phyloP scores from a whole-genome alignment of 768 basidiomycete species.

The Lactarius sp. region DNA sequence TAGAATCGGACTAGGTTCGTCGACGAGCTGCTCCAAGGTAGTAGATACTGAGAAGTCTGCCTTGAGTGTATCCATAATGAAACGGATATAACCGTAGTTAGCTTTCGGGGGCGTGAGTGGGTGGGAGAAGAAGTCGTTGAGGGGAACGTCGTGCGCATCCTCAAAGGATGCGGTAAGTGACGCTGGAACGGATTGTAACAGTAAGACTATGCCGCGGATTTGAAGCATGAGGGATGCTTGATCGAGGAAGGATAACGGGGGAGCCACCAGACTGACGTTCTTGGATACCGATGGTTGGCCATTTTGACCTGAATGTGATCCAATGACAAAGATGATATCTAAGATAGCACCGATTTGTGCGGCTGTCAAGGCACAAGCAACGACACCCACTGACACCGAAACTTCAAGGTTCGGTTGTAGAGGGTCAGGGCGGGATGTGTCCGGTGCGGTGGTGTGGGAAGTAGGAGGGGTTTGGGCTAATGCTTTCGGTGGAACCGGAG shows the following conservation, averaged over 20 bases:
- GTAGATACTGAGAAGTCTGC: slow-evolving; percentile 23
- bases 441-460: neutral
- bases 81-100: slow-evolving; percentile 47
- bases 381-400: slow-evolving; percentile 15
- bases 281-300: slow-evolving; percentile 17
- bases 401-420: slow-evolving; percentile 21
- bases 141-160: slow-evolving; percentile 10
- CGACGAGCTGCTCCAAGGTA: slow-evolving; percentile 7
- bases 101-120: slow-evolving; percentile 57
- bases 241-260: slow-evolving; percentile 29
- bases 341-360: slow-evolving; percentile 16
- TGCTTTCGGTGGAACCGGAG: neutral
- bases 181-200: slow-evolving; percentile 36
- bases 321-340: slow-evolving; percentile 34
- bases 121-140: slow-evolving; percentile 46
- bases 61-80: slow-evolving; percentile 30
- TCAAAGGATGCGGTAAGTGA: slow-evolving; percentile 12
- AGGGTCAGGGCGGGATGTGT: slow-evolving; percentile 1
- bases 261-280: slow-evolving; percentile 24
- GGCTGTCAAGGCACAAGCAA: slow-evolving; percentile 25
- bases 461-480: neutral
- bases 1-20: slow-evolving; percentile 4
- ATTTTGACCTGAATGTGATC: slow-evolving; percentile 21
- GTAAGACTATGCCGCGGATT: slow-evolving; percentile 44
- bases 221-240: slow-evolving; percentile 34